These are phyloP conservation scores for Septoria linicola DNA, from an alignment of 2,329 filamentous ascomycete species.

Conservation along the genomic window DNA sequence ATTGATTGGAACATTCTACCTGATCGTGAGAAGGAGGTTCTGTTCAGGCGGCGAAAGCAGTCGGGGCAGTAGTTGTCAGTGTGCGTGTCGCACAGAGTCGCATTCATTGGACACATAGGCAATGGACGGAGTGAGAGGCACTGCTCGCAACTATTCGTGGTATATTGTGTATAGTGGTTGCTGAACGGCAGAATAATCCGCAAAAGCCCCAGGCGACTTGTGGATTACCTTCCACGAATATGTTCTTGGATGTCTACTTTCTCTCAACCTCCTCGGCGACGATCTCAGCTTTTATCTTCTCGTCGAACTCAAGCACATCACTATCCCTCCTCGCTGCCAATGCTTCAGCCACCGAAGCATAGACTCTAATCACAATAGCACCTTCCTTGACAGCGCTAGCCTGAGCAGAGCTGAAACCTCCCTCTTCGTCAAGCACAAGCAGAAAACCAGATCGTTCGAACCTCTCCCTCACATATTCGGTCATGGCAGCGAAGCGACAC, in stretches of 20 bases:
- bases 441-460: slow-evolving; percentile 28
- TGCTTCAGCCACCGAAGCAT: slow-evolving; percentile 12
- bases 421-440: slow-evolving; percentile 23
- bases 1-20: slow-evolving; percentile 19
- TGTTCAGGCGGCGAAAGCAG: slow-evolving; percentile 5
- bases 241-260: no score
- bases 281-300: slow-evolving; percentile 18
- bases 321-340: slow-evolving; percentile 3
- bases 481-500: slow-evolving; percentile 52
- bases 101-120: no score
- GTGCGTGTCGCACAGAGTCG: no score
- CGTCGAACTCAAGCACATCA: slow-evolving; percentile 13
- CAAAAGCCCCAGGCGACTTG: no score
- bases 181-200: no score
- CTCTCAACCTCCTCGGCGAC: slow-evolving; percentile 16
- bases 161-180: no score
- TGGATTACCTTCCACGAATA: no score
- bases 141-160: no score
- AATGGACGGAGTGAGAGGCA: no score
- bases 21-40: slow-evolving; percentile 14
- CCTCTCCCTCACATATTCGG: slow-evolving; percentile 39
- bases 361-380: slow-evolving; percentile 13
- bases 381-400: slow-evolving; percentile 2
- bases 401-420: slow-evolving; percentile 10
- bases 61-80: no score